Evolutionary conservation across 345 rosid species (phyloP).

Genomic region (Noccaea caerulescens): DNA sequence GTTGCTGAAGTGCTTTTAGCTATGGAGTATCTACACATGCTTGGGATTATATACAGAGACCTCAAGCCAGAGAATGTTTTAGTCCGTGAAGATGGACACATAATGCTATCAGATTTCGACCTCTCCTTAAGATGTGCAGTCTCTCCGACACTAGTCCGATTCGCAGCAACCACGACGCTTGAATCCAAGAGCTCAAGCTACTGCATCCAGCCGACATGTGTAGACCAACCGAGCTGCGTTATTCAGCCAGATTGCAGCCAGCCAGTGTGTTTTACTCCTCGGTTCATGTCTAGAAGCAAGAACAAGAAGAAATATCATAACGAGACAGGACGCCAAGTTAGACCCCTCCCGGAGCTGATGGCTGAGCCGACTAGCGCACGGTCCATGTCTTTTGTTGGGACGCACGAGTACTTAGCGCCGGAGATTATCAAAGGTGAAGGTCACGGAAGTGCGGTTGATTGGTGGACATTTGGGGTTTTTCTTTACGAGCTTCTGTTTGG

Average conservation of each 20-base stretch:
- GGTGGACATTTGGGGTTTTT: slow-evolving; percentile 94
- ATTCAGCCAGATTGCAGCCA: slow-evolving; percentile 65
- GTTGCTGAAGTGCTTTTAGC: slow-evolving; percentile 89
- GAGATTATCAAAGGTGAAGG: slow-evolving; percentile 90
- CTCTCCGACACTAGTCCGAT: slow-evolving; percentile 63
- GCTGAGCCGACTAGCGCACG: slow-evolving; percentile 85
- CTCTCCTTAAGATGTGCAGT: slow-evolving; percentile 74
- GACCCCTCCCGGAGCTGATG: slow-evolving; percentile 76
- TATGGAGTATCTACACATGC: slow-evolving; percentile 88
- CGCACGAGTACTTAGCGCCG: slow-evolving; percentile 90
- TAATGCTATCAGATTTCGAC: slow-evolving; percentile 84
- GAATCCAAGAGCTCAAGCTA: slow-evolving; percentile 51
- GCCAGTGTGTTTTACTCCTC: slow-evolving; percentile 63
- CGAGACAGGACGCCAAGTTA: slow-evolving; percentile 49
- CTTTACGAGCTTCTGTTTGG: slow-evolving; percentile 85
- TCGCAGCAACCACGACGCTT: slow-evolving; percentile 46
- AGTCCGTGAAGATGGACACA: slow-evolving; percentile 82
- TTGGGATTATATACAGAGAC: slow-evolving; percentile 85
- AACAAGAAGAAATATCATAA: slow-evolving; percentile 39
- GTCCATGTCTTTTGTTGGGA: slow-evolving; percentile 90
- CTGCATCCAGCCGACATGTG: slow-evolving; percentile 63
- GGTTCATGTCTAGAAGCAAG: slow-evolving; percentile 55
- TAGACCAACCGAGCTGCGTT: slow-evolving; percentile 54
- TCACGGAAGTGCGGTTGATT: slow-evolving; percentile 87
- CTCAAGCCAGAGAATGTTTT: slow-evolving; percentile 86